phyloP scores from a whole-genome alignment of 352 stramenopile species.

The Globisporangium camurandrum region DNA sequence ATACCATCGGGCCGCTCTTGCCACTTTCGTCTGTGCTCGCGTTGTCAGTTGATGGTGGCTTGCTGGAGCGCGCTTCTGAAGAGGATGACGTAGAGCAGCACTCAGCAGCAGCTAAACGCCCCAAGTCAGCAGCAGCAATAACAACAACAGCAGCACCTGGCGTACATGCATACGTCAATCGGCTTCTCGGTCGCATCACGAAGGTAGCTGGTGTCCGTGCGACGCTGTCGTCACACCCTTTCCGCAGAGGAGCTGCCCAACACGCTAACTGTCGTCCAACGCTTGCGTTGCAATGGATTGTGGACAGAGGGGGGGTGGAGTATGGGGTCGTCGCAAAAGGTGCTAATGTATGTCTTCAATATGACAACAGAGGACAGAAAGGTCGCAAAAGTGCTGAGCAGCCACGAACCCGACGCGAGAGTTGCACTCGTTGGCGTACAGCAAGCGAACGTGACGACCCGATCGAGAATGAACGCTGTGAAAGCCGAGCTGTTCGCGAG shows the following conservation, averaged over 20 bases:
- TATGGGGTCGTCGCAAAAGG: constrained; percentile 2
- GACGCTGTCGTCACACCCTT: constrained; percentile 12
- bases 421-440: neutral
- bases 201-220: neutral
- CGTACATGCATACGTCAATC: constrained; percentile 19
- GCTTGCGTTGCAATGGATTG: constrained; percentile 15
- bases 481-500: neutral
- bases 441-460: neutral
- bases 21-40: neutral
- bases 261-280: constrained; percentile 7
- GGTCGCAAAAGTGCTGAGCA: neutral
- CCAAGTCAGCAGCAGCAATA: neutral
- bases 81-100: neutral
- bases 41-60: neutral
- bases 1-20: neutral
- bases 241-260: constrained; percentile 9
- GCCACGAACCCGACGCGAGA: neutral
- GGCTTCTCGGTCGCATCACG: constrained; percentile 6
- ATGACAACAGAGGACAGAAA: constrained; percentile 9
- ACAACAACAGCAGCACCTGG: constrained; percentile 11
- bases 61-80: neutral
- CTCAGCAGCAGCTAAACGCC: neutral
- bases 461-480: neutral
- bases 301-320: constrained; percentile 14
- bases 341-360: constrained; percentile 11